phyloP scores from a whole-genome alignment of 2,329 filamentous ascomycete genomes.

The Trichoderma cornu-damae region DNA sequence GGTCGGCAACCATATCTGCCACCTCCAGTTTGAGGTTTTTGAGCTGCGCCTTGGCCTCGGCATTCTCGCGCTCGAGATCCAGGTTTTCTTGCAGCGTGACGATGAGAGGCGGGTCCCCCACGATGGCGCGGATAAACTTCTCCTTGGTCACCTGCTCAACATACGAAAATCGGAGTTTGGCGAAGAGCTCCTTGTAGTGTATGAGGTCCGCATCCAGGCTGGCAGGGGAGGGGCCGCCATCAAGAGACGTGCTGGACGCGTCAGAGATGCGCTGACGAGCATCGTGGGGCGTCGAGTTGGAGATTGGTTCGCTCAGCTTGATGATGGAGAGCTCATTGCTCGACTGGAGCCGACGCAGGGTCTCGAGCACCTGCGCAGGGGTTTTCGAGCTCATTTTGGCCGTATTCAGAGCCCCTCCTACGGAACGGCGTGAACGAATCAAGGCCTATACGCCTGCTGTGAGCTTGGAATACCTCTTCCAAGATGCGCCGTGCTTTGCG shows the following conservation, averaged over 20 bases:
- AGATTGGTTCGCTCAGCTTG: conserved; percentile 69
- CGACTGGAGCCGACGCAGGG: conserved; percentile 50
- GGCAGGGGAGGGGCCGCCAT: conserved; percentile 64
- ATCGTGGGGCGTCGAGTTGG: conserved; percentile 42
- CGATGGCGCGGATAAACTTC: conserved; percentile 89
- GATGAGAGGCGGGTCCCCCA: conserved; percentile 82
- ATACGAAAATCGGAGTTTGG: conserved; percentile 94
- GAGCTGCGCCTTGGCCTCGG: conserved; percentile 67
- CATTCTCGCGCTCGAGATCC: conserved; percentile 63
- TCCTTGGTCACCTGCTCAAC: conserved; percentile 98
- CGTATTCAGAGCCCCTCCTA: background rate
- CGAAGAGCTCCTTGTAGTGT: conserved; percentile 93
- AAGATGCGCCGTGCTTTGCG: background rate
- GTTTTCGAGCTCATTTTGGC: conserved; percentile 31
- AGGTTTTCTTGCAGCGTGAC: conserved; percentile 78
- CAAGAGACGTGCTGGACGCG: conserved; percentile 59
- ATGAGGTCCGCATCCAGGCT: conserved; percentile 76
- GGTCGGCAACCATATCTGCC: conserved; percentile 62
- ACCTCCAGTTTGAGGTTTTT: conserved; percentile 79
- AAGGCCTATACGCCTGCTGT: background rate
- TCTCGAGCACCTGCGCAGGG: conserved; percentile 40
- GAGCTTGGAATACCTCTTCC: background rate
- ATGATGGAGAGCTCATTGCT: conserved; percentile 66
- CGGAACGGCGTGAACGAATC: background rate
- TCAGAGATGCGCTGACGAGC: conserved; percentile 61